Conservation (phyloP, 2,329 filamentous ascomycete genomes). For the Chaetomiaceae sp. region DNA sequence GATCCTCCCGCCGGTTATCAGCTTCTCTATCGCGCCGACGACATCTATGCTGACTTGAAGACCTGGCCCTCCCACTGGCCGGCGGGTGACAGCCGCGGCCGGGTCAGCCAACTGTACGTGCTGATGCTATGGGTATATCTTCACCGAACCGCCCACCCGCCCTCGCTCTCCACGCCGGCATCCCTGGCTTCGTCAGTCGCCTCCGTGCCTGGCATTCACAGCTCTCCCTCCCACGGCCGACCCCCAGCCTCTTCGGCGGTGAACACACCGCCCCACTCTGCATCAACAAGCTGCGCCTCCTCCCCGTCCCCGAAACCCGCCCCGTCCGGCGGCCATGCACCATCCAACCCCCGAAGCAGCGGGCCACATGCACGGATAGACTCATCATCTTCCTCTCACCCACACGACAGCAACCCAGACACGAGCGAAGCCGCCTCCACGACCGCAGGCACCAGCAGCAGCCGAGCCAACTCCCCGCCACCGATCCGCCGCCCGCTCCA, state of each 20-base stretch:
- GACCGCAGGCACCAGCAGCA: constrained; percentile 14
- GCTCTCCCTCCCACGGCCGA: constrained; percentile 13
- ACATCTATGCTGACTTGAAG: constrained; percentile 70
- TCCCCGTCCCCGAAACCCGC: constrained; percentile 31
- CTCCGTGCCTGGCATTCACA: constrained; percentile 19
- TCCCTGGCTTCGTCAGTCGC: constrained; percentile 22
- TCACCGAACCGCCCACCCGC: constrained; percentile 57
- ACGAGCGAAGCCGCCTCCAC: constrained; percentile 6
- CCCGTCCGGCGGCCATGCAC: background rate
- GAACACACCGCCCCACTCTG: constrained; percentile 30
- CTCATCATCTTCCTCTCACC: constrained; percentile 21
- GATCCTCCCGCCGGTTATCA: constrained; percentile 70
- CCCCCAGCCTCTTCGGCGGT: constrained; percentile 20
- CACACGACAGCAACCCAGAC: background rate
- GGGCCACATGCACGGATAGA: constrained; percentile 24
- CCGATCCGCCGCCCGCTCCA: constrained; percentile 45
- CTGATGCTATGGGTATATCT: constrained; percentile 65
- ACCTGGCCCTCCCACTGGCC: constrained; percentile 67
- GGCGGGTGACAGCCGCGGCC: constrained; percentile 51
- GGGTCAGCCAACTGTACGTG: constrained; percentile 56
- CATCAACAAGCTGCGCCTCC: constrained; percentile 33
- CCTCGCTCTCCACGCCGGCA: constrained; percentile 28
- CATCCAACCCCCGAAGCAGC: background rate
- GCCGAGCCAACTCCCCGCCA: constrained; percentile 40
- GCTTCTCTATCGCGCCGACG: constrained; percentile 66